Base-by-base conservation (phyloP, 805 yeast genomes). In the Candida maltosa region DNA sequence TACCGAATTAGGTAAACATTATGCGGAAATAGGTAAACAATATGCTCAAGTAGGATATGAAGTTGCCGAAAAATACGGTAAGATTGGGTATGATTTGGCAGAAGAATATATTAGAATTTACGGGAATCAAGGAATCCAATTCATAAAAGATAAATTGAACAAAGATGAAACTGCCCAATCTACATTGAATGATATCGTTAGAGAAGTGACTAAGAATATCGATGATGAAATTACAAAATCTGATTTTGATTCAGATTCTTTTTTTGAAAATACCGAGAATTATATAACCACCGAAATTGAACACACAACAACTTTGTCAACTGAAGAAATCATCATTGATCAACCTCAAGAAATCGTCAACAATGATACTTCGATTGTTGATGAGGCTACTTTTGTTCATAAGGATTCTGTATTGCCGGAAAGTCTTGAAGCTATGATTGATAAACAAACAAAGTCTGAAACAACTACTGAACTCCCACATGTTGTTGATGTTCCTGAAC, bases 141-240 rank as follows among this genome's bases (percentile, higher is more conserved):
- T 52, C 18, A 32, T 60, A n/a, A 60, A 56, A 41, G 60, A 55
- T 11, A 62, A 58, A 31, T 29, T 60, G 11, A 45, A 41, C 6
- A 49, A 46, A 16, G 57, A 51, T 14, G 27, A 23, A 11, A 14
- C 22, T 8, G 25, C 26, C 15, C 28, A 22, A 2, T 31, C 17
- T 21, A 23, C 41, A 14, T 18, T 32, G 14, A 31, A 26, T 31
- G 45, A 43, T 35, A 19, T 25, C 21, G 37, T 46, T 16, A 26
- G 44, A 20, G 46, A 45, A 30, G 48, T 47, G 11, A 52, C 55
- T 8, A 47, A 35, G 31, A 41, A 43, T 31, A 38, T 52, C 22
- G 47, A 38, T 12, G 41, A 38, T 9, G 26, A 35, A 11, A 53
- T 51, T 26, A 32, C 30, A 16, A 27, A 40, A 14, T 31, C 30